These are phyloP conservation scores for Cladosporium sp. DNA, from an alignment of 2,329 filamentous ascomycete species.

Conservation along the genomic window DNA sequence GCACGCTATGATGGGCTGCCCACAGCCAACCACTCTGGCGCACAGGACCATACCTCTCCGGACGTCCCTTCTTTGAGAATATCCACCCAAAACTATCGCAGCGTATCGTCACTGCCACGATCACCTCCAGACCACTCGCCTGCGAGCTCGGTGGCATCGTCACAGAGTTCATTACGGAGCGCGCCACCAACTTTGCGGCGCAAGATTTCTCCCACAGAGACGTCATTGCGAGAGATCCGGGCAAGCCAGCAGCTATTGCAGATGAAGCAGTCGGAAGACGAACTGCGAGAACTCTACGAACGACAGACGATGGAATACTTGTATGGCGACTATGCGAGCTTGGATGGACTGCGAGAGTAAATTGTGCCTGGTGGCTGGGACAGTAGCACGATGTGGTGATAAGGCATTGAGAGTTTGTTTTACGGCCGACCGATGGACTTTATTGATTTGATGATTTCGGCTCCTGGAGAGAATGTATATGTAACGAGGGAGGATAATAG, in stretches of 20 bases:
- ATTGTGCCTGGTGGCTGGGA: conserved; percentile 6
- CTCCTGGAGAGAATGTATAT: background rate
- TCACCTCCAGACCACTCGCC: background rate
- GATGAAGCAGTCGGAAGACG: conserved; percentile 14
- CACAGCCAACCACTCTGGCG: background rate
- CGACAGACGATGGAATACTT: conserved; percentile 22
- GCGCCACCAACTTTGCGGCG: conserved; percentile 19
- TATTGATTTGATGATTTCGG: background rate
- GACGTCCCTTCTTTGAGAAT: background rate
- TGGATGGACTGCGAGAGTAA: conserved; percentile 16
- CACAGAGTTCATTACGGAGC: background rate
- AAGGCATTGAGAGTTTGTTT: too few species aligned
- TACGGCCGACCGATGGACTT: background rate
- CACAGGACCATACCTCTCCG: background rate
- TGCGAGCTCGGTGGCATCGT: conserved; percentile 5
- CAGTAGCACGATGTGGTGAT: too few species aligned
- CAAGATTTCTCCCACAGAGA: conserved; percentile 20
- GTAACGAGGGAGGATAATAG: background rate
- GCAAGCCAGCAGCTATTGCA: conserved; percentile 15
- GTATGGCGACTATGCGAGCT: conserved; percentile 11
- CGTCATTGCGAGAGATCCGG: conserved; percentile 18
- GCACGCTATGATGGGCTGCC: background rate
- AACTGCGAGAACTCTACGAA: conserved; percentile 18
- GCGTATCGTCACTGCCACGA: background rate
- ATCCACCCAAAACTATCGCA: background rate